Conservation (phyloP, 2,329 filamentous ascomycete species). For the Exophiala xenobiotica region DNA sequence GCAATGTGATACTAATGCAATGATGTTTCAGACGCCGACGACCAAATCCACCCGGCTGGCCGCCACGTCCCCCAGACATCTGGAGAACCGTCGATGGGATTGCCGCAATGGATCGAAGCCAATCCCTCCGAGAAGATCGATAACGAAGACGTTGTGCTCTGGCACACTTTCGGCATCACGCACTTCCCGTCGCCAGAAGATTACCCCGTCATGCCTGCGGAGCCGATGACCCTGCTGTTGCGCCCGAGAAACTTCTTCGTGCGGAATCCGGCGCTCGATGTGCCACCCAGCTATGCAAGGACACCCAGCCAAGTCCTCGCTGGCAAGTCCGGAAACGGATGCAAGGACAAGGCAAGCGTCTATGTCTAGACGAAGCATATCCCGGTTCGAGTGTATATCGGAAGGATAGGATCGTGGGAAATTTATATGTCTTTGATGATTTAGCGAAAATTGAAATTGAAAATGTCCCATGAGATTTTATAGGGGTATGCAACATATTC, state of each 20-base stretch:
- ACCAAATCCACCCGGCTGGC: constrained; percentile 80
- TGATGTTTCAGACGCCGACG: constrained; percentile 79
- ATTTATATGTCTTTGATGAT: too few relatives aligned
- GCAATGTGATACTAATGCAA: too few relatives aligned
- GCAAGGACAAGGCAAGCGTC: constrained; percentile 39
- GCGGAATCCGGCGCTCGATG: constrained; percentile 75
- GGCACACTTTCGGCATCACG: constrained; percentile 90
- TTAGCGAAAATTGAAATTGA: constrained; percentile 4
- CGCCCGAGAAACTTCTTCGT: constrained; percentile 80
- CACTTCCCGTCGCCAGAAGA: constrained; percentile 90
- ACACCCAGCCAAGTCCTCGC: constrained; percentile 68
- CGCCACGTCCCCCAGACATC: constrained; percentile 86
- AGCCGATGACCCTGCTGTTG: constrained; percentile 78
- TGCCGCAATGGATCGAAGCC: constrained; percentile 72
- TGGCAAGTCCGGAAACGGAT: constrained; percentile 37
- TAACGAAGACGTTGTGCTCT: constrained; percentile 83
- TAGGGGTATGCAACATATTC: background rate
- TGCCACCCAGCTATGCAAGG: constrained; percentile 71
- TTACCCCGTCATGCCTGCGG: constrained; percentile 86
- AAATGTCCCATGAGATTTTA: background rate
- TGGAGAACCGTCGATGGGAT: constrained; percentile 70
- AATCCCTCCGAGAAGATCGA: constrained; percentile 68
- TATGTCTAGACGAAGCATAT: background rate
- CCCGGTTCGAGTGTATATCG: too few relatives aligned
- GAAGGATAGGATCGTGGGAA: too few relatives aligned